These are phyloP conservation scores for Cornus controversa DNA, from an alignment of 148 eudicot genomes.

Conservation along the genomic window DNA sequence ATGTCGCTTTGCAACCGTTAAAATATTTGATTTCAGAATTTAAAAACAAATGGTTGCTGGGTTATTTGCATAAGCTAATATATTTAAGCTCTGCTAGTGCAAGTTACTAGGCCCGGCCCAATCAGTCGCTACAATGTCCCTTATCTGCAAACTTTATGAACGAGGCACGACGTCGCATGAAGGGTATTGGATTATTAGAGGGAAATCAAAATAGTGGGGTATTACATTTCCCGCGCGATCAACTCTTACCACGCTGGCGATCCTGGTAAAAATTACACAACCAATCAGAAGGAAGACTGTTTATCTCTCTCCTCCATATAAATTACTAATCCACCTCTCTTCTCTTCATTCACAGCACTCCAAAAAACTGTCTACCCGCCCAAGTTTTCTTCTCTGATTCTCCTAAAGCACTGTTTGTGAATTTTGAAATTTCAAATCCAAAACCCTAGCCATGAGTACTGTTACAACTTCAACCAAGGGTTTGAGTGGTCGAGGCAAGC, in stretches of 20 bases:
- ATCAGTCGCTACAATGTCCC: too few species aligned
- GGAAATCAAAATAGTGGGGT: too few species aligned
- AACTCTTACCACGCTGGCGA: slow-evolving; percentile 26
- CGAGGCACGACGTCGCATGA: background rate
- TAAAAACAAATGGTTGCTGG: too few species aligned
- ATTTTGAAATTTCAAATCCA: background rate
- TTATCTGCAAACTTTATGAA: too few species aligned
- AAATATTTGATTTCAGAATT: too few species aligned
- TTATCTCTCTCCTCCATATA: slow-evolving; percentile 7
- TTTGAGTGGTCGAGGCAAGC: slow-evolving; percentile 29
- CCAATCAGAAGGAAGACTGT: slow-evolving; percentile 18
- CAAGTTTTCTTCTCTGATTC: background rate
- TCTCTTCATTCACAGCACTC: background rate
- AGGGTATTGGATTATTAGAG: too few species aligned
- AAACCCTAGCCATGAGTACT: background rate
- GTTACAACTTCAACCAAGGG: slow-evolving; percentile 14
- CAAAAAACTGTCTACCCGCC: too few species aligned
- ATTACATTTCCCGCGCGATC: background rate
- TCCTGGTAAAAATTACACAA: slow-evolving; percentile 11
- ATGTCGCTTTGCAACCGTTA: too few species aligned
- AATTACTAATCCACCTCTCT: background rate
- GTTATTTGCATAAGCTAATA: too few species aligned
- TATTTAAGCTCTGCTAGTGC: too few species aligned
- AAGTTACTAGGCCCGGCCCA: too few species aligned
- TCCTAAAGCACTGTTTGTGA: too few species aligned